Conservation (phyloP, 257 asterid species). For the Forsythia suspensa region DNA sequence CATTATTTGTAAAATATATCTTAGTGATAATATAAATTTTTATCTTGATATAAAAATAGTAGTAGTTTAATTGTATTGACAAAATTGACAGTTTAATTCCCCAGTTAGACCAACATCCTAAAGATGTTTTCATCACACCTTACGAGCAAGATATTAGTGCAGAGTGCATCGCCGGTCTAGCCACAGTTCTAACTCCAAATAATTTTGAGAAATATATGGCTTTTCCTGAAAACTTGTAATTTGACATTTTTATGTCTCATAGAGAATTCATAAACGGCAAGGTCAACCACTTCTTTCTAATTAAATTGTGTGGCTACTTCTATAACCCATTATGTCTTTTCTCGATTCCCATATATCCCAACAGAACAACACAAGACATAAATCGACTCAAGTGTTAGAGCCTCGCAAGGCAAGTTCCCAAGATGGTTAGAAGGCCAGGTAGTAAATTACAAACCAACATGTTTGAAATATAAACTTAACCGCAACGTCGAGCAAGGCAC, state of each 20-base stretch:
- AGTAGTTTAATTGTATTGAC: conserved; percentile 34
- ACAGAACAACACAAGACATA: conserved; percentile 2
- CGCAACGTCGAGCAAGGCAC: conserved; percentile 17
- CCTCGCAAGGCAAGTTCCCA: conserved; percentile 18
- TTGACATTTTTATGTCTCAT: too few species aligned
- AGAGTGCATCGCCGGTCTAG: conserved; percentile 37
- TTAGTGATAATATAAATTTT: too few species aligned
- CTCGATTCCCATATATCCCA: conserved; percentile 15
- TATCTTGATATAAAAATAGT: background rate
- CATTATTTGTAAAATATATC: too few species aligned
- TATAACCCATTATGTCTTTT: background rate
- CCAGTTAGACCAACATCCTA: conserved; percentile 25
- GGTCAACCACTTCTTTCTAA: too few species aligned
- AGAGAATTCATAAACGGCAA: too few species aligned
- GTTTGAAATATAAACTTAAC: too few species aligned
- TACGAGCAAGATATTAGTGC: conserved; percentile 33
- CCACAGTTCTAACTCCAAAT: conserved; percentile 27
- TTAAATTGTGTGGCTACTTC: conserved; percentile 4
- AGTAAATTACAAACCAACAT: too few species aligned
- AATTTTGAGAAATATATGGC: too few species aligned
- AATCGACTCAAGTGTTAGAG: conserved; percentile 8
- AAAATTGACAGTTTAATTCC: conserved; percentile 38
- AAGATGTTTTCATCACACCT: conserved; percentile 55
- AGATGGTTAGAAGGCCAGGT: conserved; percentile 3
- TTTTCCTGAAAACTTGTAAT: too few species aligned